Base-by-base conservation (phyloP, 108 stramenopile genomes). In the Fistulifera pelliculosa region DNA sequence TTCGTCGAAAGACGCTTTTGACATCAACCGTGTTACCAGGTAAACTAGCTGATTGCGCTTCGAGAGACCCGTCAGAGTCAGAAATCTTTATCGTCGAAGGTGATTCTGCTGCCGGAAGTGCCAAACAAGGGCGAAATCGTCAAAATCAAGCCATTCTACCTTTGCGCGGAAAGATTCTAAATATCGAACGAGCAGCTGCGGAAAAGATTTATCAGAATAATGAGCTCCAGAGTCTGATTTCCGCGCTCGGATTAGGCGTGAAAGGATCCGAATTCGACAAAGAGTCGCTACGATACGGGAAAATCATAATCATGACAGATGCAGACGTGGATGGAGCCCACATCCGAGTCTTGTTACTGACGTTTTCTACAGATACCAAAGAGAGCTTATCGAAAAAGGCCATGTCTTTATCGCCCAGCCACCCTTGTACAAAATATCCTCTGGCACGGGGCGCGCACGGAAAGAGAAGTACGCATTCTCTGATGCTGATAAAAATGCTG, bases 311-410 rank as follows among this genome's bases (percentile, higher is more conserved):
- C 60, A 96, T 96, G 95, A 96, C 95, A 2, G 95, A 96, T 74
- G 95, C 95, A 10, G 95, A 96, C 75, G 95, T 96, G 22, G 95
- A 96, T 66, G 95, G 95, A 13, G 85, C 94, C 11, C 95, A 96
- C 64, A 96, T 96, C 68, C 88, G 95, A 16, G 89, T 94, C n/a
- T 70, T 96, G 27, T 60, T 96, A 18, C 66, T 96, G 58, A 95
- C 94, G 6, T 96, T 96, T 92, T 96, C 66, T 96, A 75, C 74
- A 74, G 95, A 6, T 91, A 90, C 59, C 95, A 94, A 75, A 56
- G 94, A 60, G 87, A 86, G 41, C 70, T 96, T 26, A 78, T 96
- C 17, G 90, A 93, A 53, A 54, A 75, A 7, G 95, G 95, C 10
- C 82, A 87, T 63, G 82, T 96, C 38, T 94, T 90, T 63, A 85